Base-by-base conservation (phyloP, 768 basidiomycete genomes). In the Rhizopogon vesiculosus region DNA sequence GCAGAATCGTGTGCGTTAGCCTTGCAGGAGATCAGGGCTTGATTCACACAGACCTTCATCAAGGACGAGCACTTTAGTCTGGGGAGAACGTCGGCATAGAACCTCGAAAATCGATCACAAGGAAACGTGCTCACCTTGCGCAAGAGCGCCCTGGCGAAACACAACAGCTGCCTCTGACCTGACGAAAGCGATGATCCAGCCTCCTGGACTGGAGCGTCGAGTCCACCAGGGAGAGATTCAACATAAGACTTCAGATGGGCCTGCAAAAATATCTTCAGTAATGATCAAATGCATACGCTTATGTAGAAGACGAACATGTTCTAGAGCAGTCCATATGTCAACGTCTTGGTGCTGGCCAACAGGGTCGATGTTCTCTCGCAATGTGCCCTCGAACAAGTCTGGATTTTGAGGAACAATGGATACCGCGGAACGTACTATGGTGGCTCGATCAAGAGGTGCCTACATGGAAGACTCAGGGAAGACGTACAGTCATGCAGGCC, bases 321-420 rank as follows among this genome's bases (percentile, higher is more conserved):
- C 81, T 33, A 98, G 77, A 9, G 95, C 91, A 13, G 72, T 72
- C 96, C 96, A 98, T 25, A 98, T 91, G 57, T 91, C 87, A 1
- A 72, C 79, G 69, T 98, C 95, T 16, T 78, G 74, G 57, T 90
- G 73, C 55, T 78, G 74, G 1, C 87, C 87, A 16, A 89, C 79
- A 8, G 94, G 95, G 68, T 97, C 95, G 54, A 97, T 87, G 64
- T 97, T 97, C 61, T 93, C 85, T 53, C 92, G 81, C 13, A 93
- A 69, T 0, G 85, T 85, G 3, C 88, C 88, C 64, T 86, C 84
- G 58, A 86, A 87, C 22, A 87, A 63, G 64, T 86, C 85, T 3
- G 84, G 82, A 58, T 74, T 85, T 68, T 95, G 92, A 2, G 92
- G 92, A 15, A 94, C 91, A 64, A 95, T 95, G 2, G 89, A 88